A percentile compares a stretch with the other conserved stretches of the same genome.
Conservation (phyloP, 2,329 filamentous ascomycete species). For the Hypomyces perniciosus region DNA sequence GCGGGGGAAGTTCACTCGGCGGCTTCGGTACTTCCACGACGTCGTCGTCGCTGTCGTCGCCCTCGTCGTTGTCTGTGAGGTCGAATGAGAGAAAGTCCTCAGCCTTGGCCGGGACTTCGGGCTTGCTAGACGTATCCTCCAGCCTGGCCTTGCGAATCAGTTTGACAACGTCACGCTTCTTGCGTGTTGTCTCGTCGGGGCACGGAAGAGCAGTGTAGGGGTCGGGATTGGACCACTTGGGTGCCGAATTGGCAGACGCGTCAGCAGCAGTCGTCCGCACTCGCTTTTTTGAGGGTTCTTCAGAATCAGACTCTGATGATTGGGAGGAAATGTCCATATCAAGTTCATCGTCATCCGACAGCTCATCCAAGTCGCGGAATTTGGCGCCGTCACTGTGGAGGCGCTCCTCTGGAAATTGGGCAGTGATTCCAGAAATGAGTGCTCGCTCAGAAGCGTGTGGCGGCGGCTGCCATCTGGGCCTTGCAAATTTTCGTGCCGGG, state of each 20-base stretch:
- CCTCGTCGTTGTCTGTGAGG: constrained; percentile 52
- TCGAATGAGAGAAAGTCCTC: constrained; percentile 91
- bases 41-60: constrained; percentile 21
- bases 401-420: constrained; percentile 38
- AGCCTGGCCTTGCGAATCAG: constrained; percentile 85
- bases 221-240: constrained; percentile 94
- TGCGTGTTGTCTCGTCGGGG: constrained; percentile 63
- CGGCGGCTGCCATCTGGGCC: constrained; percentile 30
- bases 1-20: constrained; percentile 16
- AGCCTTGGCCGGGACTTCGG: constrained; percentile 48
- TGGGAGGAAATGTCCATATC: constrained; percentile 55
- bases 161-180: constrained; percentile 83
- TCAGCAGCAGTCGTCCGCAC: constrained; percentile 23
- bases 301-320: constrained; percentile 24
- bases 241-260: constrained; percentile 41
- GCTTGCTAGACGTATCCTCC: constrained; percentile 43
- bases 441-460: constrained; percentile 43
- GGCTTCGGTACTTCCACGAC: constrained; percentile 15
- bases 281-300: constrained; percentile 36
- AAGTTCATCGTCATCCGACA: constrained; percentile 58
- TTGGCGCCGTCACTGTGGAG: constrained; percentile 42
- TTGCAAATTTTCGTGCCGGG: constrained; percentile 21
- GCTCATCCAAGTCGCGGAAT: constrained; percentile 49
- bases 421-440: constrained; percentile 40
- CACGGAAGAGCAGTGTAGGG: constrained; percentile 86